Percentiles rank a stretch among this genome's conserved stretches.
Evolutionary conservation across 2,329 filamentous ascomycete genomes (phyloP).

Genomic region (Fonsecaea nubica): DNA sequence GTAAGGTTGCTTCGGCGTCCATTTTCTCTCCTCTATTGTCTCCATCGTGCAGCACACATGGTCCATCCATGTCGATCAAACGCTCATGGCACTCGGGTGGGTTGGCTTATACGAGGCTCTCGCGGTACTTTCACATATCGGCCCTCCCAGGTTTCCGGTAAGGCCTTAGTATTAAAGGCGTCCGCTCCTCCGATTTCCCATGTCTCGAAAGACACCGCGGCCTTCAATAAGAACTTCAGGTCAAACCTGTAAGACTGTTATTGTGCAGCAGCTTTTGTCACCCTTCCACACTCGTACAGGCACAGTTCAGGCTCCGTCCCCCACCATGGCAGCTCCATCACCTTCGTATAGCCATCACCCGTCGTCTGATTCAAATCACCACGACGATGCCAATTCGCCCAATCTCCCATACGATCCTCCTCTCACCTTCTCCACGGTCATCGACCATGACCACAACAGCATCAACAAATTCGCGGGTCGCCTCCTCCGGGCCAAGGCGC

Average conservation of each 20-base stretch:
- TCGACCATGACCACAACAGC: conserved; percentile 36
- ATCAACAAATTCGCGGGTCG: conserved; percentile 89
- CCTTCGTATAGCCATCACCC: neutral
- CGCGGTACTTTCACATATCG: neutral
- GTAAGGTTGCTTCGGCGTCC: neutral
- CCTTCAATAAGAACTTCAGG: neutral
- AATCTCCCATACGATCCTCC: conserved; percentile 10
- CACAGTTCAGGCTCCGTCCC: neutral
- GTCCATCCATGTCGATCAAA: neutral
- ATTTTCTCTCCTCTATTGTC: neutral
- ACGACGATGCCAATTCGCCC: neutral
- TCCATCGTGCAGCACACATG: conserved; percentile 1
- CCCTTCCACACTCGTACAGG: neutral
- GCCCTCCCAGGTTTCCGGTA: neutral
- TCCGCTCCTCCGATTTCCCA: neutral
- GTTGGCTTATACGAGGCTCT: conserved; percentile 4
- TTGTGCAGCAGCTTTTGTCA: neutral
- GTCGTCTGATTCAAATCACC: neutral
- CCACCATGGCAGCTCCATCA: conserved; percentile 6
- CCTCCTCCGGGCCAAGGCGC: conserved; percentile 74
- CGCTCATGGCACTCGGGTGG: neutral
- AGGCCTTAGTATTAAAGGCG: neutral
- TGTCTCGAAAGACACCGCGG: neutral
- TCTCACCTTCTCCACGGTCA: conserved; percentile 35
- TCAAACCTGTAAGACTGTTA: neutral